Evolutionary conservation across 2,329 filamentous ascomycete species (phyloP).

Genomic region (Diaporthe sp.): DNA sequence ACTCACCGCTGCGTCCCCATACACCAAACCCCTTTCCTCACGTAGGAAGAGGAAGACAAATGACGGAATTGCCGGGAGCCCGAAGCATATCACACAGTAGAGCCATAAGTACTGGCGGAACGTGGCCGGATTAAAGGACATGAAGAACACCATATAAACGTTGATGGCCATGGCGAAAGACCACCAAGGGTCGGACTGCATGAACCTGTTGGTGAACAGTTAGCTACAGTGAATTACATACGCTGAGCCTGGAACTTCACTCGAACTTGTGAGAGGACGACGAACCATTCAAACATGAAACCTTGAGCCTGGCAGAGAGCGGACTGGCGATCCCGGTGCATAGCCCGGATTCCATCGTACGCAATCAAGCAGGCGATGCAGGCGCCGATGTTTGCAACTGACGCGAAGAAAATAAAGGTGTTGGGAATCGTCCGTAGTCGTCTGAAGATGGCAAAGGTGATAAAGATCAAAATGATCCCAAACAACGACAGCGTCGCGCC

Average conservation of each 20-base stretch:
- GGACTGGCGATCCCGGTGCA: slow-evolving; percentile 52
- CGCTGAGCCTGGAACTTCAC: neutral
- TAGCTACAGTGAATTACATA: neutral
- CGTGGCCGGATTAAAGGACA: slow-evolving; percentile 69
- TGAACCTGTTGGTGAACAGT: slow-evolving; percentile 67
- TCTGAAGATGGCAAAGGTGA: slow-evolving; percentile 62
- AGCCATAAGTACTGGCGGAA: slow-evolving; percentile 79
- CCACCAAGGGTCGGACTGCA: slow-evolving; percentile 82
- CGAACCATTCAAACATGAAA: slow-evolving; percentile 75
- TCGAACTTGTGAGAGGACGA: slow-evolving; percentile 25
- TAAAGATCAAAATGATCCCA: slow-evolving; percentile 61
- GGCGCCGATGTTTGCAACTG: slow-evolving; percentile 68
- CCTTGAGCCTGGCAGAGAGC: slow-evolving; percentile 71
- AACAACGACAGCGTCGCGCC: slow-evolving; percentile 65
- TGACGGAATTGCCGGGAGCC: slow-evolving; percentile 75
- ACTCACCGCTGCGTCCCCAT: slow-evolving; percentile 68
- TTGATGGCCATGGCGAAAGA: slow-evolving; percentile 86
- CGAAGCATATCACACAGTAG: slow-evolving; percentile 78
- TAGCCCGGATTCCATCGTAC: slow-evolving; percentile 68
- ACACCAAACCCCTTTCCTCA: slow-evolving; percentile 52
- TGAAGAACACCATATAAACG: slow-evolving; percentile 77
- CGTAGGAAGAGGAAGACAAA: slow-evolving; percentile 71
- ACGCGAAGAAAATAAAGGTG: slow-evolving; percentile 71
- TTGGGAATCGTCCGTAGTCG: slow-evolving; percentile 68
- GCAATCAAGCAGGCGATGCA: slow-evolving; percentile 78